Base-by-base conservation (phyloP, 805 yeast species). In the Zygosaccharomyces rouxii region DNA sequence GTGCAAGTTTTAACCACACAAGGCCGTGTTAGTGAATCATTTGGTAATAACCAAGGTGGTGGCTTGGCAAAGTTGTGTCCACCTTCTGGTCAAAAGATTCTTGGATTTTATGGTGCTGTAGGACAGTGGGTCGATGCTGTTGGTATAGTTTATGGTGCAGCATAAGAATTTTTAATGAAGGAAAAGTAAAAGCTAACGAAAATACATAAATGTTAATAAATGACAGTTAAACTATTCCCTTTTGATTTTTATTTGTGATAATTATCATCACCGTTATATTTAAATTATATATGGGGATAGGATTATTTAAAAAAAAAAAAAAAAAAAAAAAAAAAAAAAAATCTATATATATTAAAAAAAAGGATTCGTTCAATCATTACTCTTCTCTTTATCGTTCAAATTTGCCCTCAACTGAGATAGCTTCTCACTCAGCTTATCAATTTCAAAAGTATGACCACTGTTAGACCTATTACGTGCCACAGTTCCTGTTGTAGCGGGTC, bases 111-210 rank as follows among this genome's bases (percentile, higher is more conserved):
- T 51, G 97, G 96, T 1, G 78, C 78, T 56, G 65, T 77, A 14
- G 84, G 84, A 0, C 58, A 64, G 28, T 89, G 97, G 96, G 66
- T 84, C 37, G 81, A 83, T 57, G 86, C 89, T 0, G 58, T 89
- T 37, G 95, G 95, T 23, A 70, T 86, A 22, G 63, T 84, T 3
- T 88, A 84, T 56, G 77, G 69, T 33, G 19, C 52, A 30, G 18
- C 22, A 6, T 42, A 22, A 23, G 28, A 35, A 30, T 23, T 37
- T 21, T 23, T 23, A 13, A 22, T 14, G 37, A 26, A 46, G 26
- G 42, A 11, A 37, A 30, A 28, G n/a, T 48, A 19, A 35, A 35
- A 47, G n/a, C 13, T 28, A 38, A 29, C 7, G 35, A 30, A 30
- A 37, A 29, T 29, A 38, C 25, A 30, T 18, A 29, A 16, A 22